A percentile compares a stretch with the other conserved stretches of the same genome.
phyloP scores from a whole-genome alignment of 2,329 filamentous ascomycete species.

The Colletotrichum brevisporum region DNA sequence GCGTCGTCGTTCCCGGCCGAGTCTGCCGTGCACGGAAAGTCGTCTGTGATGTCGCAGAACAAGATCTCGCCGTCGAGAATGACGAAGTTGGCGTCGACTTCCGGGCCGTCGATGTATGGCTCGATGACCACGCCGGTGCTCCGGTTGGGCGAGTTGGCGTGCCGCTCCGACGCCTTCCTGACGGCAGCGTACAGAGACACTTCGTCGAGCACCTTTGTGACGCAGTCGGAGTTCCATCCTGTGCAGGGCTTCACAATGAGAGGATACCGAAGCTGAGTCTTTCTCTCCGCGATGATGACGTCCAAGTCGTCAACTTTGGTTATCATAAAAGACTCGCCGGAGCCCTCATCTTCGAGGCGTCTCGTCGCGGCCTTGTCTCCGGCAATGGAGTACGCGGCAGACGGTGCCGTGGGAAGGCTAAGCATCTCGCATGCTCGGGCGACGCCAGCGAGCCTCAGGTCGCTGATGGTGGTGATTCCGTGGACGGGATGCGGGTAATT shows the following conservation, averaged over 20 bases:
- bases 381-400: constrained; percentile 46
- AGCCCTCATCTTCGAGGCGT: constrained; percentile 43
- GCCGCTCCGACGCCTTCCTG: constrained; percentile 33
- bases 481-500: constrained; percentile 45
- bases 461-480: constrained; percentile 54
- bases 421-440: constrained; percentile 50
- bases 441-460: constrained; percentile 47
- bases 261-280: constrained; percentile 43
- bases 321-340: neutral
- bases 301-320: constrained; percentile 40
- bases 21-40: constrained; percentile 49
- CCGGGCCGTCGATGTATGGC: constrained; percentile 56
- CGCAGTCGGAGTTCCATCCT: constrained; percentile 51
- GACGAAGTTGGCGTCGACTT: constrained; percentile 58
- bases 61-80: constrained; percentile 55
- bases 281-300: constrained; percentile 17
- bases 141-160: constrained; percentile 38
- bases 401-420: constrained; percentile 48
- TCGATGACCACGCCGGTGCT: constrained; percentile 53
- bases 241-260: constrained; percentile 54
- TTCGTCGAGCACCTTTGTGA: constrained; percentile 48
- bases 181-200: constrained; percentile 47
- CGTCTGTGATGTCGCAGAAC: constrained; percentile 56
- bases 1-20: neutral
- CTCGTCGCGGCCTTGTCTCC: constrained; percentile 48